phyloP scores from a whole-genome alignment of 306 rosid genomes.

The Datisca glomerata region DNA sequence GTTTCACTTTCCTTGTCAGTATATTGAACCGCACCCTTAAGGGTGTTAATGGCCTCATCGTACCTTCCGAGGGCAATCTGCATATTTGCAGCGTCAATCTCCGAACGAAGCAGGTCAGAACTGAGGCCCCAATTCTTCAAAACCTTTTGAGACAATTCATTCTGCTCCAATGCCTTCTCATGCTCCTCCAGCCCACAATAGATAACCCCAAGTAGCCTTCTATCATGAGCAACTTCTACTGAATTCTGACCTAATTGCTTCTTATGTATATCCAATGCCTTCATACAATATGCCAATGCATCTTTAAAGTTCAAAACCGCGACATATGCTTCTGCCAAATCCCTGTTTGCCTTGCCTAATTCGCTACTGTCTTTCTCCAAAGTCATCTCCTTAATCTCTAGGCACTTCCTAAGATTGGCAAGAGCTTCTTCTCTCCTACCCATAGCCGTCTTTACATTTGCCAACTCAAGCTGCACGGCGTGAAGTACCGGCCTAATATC shows the following conservation, averaged over 20 bases:
- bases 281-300: conserved; percentile 57
- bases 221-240: conserved; percentile 71
- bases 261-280: conserved; percentile 71
- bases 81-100: conserved; percentile 87
- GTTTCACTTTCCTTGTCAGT: conserved; percentile 65
- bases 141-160: conserved; percentile 54
- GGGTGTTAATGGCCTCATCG: conserved; percentile 63
- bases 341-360: conserved; percentile 58
- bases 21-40: conserved; percentile 46
- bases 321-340: conserved; percentile 70
- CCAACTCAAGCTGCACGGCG: conserved; percentile 74
- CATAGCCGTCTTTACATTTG: conserved; percentile 76
- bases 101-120: conserved; percentile 62
- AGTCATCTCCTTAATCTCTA: conserved; percentile 70
- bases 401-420: conserved; percentile 60
- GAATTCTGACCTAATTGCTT: conserved; percentile 60
- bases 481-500: conserved; percentile 73
- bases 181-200: conserved; percentile 83
- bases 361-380: conserved; percentile 61
- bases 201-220: conserved; percentile 73
- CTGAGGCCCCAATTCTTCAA: conserved; percentile 77
- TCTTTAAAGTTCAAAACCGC: conserved; percentile 68
- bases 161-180: conserved; percentile 83
- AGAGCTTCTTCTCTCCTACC: conserved; percentile 95
- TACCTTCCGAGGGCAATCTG: conserved; percentile 71